Evolutionary conservation across 495 filamentous ascomycete species (phyloP).

Genomic region (Durotheca rogersii): DNA sequence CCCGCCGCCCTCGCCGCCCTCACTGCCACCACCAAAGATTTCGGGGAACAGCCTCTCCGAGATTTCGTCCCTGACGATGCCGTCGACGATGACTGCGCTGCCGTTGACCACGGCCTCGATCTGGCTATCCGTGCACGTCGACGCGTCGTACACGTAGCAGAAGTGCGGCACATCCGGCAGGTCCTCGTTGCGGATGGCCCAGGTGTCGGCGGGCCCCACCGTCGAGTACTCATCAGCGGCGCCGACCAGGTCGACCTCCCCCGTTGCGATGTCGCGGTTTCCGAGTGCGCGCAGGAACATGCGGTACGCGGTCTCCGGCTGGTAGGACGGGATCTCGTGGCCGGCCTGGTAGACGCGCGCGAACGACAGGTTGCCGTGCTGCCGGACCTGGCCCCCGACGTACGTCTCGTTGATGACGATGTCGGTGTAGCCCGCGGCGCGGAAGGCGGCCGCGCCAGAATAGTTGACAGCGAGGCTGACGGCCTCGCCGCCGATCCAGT

Average conservation of each 20-base stretch:
- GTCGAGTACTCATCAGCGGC: slow-evolving; percentile 44
- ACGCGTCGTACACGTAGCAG: slow-evolving; percentile 60
- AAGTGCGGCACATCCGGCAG: slow-evolving; percentile 45
- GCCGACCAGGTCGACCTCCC: slow-evolving; percentile 52
- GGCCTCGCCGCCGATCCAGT: slow-evolving; percentile 64
- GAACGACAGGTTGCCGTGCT: slow-evolving; percentile 69
- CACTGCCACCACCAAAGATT: slow-evolving; percentile 41
- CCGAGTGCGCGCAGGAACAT: slow-evolving; percentile 61
- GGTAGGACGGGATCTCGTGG: slow-evolving; percentile 71
- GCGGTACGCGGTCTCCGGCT: slow-evolving; percentile 61
- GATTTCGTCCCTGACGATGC: slow-evolving; percentile 53
- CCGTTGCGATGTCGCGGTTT: slow-evolving; percentile 63
- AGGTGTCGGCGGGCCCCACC: slow-evolving; percentile 52
- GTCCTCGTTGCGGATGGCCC: slow-evolving; percentile 50
- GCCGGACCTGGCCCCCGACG: slow-evolving; percentile 64
- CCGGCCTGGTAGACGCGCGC: slow-evolving; percentile 68
- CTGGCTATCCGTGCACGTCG: slow-evolving; percentile 57
- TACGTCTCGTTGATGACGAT: slow-evolving; percentile 48
- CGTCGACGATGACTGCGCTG: slow-evolving; percentile 44
- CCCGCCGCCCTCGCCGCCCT: slow-evolving; percentile 34
- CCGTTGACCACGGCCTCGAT: slow-evolving; percentile 47
- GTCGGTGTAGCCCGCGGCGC: slow-evolving; percentile 56
- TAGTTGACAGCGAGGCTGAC: slow-evolving; percentile 58
- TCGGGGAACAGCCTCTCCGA: slow-evolving; percentile 38
- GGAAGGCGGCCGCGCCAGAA: slow-evolving; percentile 47